Percentiles rank a stretch among this genome's conserved stretches.
These are phyloP conservation scores for Beauveria caledonica DNA, from an alignment of 2,329 filamentous ascomycete species.

Conservation along the genomic window DNA sequence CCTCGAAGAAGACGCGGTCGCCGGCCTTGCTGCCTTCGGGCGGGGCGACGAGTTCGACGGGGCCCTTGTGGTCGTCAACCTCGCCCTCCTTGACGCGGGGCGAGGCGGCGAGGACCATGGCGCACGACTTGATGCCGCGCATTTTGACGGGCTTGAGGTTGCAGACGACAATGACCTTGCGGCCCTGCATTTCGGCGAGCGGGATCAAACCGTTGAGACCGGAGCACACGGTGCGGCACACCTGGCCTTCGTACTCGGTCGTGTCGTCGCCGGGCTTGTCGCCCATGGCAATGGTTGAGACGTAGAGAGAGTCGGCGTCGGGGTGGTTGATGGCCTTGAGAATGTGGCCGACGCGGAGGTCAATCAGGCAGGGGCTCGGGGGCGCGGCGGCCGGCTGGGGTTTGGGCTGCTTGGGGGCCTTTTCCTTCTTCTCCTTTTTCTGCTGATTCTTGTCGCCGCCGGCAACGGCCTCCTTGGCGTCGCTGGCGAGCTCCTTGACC, in stretches of 20 bases:
- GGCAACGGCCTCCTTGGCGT: slow-evolving; percentile 33
- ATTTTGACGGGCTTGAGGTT: slow-evolving; percentile 99
- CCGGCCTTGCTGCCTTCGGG: slow-evolving; percentile 73
- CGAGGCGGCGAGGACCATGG: slow-evolving; percentile 94
- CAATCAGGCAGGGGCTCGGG: slow-evolving; percentile 77
- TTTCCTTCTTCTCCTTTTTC: slow-evolving; percentile 87
- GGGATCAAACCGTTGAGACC: slow-evolving; percentile 90
- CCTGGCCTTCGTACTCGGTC: slow-evolving; percentile 80
- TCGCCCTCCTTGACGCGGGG: slow-evolving; percentile 77
- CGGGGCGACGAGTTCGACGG: slow-evolving; percentile 84
- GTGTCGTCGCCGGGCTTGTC: slow-evolving; percentile 86
- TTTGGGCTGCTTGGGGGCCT: slow-evolving; percentile 68
- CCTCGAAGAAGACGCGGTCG: slow-evolving; percentile 86
- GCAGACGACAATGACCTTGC: slow-evolving; percentile 91
- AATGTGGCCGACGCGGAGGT: slow-evolving; percentile 94
- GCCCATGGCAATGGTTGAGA: slow-evolving; percentile 91
- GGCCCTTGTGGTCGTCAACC: slow-evolving; percentile 75
- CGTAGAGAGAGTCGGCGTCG: slow-evolving; percentile 91
- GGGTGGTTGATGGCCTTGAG: slow-evolving; percentile 93
- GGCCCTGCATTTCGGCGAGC: slow-evolving; percentile 90
- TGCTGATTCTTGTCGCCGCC: slow-evolving; percentile 51
- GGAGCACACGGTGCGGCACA: slow-evolving; percentile 92
- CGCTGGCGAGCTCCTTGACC: slow-evolving; percentile 46
- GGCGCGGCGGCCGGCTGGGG: slow-evolving; percentile 63
- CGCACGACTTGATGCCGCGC: slow-evolving; percentile 69